phyloP scores from a whole-genome alignment of 2,329 filamentous ascomycete species.

The Cordyceps farinosa region DNA sequence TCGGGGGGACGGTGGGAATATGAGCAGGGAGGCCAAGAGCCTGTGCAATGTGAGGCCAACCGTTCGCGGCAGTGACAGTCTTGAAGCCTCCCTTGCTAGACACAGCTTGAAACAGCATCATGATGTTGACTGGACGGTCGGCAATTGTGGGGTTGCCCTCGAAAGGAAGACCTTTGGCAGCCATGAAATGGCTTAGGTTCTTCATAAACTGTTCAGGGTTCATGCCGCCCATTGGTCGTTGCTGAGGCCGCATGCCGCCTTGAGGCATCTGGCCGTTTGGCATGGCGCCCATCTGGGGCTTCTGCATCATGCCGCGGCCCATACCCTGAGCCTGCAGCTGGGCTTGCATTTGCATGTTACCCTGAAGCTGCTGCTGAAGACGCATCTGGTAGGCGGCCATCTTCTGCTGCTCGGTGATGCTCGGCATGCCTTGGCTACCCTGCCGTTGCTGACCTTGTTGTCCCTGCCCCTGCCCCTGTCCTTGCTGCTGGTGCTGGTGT shows the following conservation, averaged over 20 bases:
- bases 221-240: slow-evolving; percentile 38
- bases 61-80: slow-evolving; percentile 63
- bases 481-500: slow-evolving; percentile 54
- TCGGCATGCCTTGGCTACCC: slow-evolving; percentile 21
- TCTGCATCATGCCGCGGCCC: slow-evolving; percentile 51
- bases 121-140: slow-evolving; percentile 69
- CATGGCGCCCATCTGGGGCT: slow-evolving; percentile 42
- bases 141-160: slow-evolving; percentile 71
- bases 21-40: slow-evolving; percentile 61
- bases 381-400: slow-evolving; percentile 78
- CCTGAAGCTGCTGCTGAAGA: slow-evolving; percentile 70
- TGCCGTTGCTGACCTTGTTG: slow-evolving; percentile 39
- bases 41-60: slow-evolving; percentile 71
- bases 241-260: slow-evolving; percentile 49
- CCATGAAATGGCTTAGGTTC: slow-evolving; percentile 74
- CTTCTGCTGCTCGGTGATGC: slow-evolving; percentile 64
- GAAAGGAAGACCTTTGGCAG: slow-evolving; percentile 65
- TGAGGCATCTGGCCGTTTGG: slow-evolving; percentile 37
- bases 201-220: slow-evolving; percentile 71
- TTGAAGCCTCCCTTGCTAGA: slow-evolving; percentile 73
- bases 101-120: slow-evolving; percentile 74
- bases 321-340: slow-evolving; percentile 49
- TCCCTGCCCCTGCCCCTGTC: slow-evolving; percentile 58
- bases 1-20: slow-evolving; percentile 61
- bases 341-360: slow-evolving; percentile 46